phyloP scores from a whole-genome alignment of 2,329 filamentous ascomycete genomes.

The Macrophomina phaseolina region DNA sequence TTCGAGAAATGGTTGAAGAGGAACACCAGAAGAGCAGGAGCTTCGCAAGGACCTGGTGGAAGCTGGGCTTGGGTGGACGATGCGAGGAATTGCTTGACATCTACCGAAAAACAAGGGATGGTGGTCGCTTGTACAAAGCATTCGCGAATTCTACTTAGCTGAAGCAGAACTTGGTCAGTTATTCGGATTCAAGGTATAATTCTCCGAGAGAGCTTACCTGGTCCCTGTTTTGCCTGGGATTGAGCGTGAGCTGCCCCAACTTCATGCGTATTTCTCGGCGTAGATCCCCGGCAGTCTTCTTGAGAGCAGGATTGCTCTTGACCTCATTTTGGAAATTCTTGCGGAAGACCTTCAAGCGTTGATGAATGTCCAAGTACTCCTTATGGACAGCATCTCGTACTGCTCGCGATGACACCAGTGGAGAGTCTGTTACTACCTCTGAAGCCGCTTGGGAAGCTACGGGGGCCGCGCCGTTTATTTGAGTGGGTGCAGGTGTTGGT shows the following conservation, averaged over 20 bases:
- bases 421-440: not conserved
- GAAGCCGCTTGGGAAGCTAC: slow-evolving; percentile 20
- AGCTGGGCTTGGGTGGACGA: slow-evolving; percentile 5
- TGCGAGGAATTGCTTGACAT: slow-evolving; percentile 40
- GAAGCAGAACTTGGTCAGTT: not conserved
- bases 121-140: slow-evolving; percentile 2
- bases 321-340: slow-evolving; percentile 37
- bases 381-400: slow-evolving; percentile 38
- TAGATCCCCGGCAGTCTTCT: slow-evolving; percentile 39
- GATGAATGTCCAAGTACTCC: slow-evolving; percentile 44
- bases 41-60: slow-evolving; percentile 13
- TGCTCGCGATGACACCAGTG: slow-evolving; percentile 10
- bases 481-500: not conserved
- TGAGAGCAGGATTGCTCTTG: slow-evolving; percentile 35
- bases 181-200: no score
- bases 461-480: slow-evolving; percentile 4
- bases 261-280: slow-evolving; percentile 39
- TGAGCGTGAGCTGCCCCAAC: slow-evolving; percentile 43
- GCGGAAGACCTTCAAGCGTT: slow-evolving; percentile 45
- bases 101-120: slow-evolving; percentile 31
- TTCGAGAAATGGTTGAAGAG: slow-evolving; percentile 79
- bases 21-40: slow-evolving; percentile 60
- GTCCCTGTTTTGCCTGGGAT: slow-evolving; percentile 36
- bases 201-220: slow-evolving; percentile 18
- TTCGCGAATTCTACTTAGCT: slow-evolving; percentile 38